These are phyloP conservation scores for Nadsonia fulvescens DNA, from an alignment of 805 yeast species.

Conservation along the genomic window DNA sequence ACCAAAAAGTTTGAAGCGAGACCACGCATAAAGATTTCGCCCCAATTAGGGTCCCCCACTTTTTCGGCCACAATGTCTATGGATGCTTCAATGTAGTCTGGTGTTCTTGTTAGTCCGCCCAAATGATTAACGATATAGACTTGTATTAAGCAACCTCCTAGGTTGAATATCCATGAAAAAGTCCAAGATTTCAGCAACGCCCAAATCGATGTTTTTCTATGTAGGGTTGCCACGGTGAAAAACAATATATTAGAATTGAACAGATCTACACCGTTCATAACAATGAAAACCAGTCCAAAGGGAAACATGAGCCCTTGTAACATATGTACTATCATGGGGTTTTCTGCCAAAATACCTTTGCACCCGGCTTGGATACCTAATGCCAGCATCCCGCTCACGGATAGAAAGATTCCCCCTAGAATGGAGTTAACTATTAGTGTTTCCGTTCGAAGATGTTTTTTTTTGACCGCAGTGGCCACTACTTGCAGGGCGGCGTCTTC, in stretches of 20 bases:
- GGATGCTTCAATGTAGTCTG: constrained; percentile 2
- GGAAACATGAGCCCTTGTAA: constrained; percentile 1
- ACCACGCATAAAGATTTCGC: constrained; percentile 2
- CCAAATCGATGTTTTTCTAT: constrained; percentile 1
- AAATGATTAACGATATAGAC: constrained; percentile 3
- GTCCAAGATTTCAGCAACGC: constrained; percentile 1
- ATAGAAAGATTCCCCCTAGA: constrained; percentile 5
- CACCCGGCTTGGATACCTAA: constrained; percentile 3
- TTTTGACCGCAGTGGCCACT: constrained; percentile 3
- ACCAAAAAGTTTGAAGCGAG: constrained; percentile 3
- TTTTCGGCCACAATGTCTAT: too few relatives aligned
- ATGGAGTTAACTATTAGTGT: constrained; percentile 3
- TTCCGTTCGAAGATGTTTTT: constrained; percentile 2
- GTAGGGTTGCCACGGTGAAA: constrained; percentile 2
- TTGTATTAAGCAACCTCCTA: constrained; percentile 3
- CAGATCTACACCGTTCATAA: constrained; percentile 4
- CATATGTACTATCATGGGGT: too few relatives aligned
- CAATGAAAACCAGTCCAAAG: constrained; percentile 2
- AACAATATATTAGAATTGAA: constrained; percentile 5
- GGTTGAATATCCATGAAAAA: constrained; percentile 2
- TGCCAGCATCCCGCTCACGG: constrained; percentile 2
- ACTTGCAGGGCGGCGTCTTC: constrained; percentile 4
- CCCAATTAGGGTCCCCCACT: too few relatives aligned
- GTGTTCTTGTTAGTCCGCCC: constrained; percentile 2
- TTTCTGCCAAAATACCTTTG: constrained; percentile 1